Percentiles rank a stretch among this genome's conserved stretches.
Conservation (phyloP, 2,329 filamentous ascomycete species). For the Didymella keratinophila region DNA sequence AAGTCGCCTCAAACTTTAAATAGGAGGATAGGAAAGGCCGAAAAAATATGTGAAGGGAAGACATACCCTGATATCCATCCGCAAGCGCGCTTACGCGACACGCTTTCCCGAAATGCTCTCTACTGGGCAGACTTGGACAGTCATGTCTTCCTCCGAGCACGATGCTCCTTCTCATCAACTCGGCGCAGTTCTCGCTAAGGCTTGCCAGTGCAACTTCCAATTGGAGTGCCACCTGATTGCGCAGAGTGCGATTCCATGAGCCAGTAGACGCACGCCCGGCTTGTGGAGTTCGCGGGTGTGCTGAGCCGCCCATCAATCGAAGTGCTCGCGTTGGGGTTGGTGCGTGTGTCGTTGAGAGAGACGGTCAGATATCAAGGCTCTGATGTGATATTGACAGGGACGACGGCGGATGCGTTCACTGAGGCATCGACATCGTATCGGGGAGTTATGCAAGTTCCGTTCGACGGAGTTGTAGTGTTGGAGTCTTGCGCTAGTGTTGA, state of each 20-base stretch:
- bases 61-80: background rate
- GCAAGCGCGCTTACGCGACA: background rate
- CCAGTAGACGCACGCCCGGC: background rate
- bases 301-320: background rate
- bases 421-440: background rate
- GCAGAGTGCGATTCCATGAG: background rate
- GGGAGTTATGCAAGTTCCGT: background rate
- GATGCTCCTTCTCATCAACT: background rate
- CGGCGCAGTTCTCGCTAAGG: background rate
- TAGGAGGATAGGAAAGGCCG: background rate
- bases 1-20: background rate
- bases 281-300: background rate
- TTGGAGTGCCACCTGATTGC: background rate
- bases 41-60: background rate
- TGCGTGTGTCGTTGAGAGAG: slow-evolving; percentile 6
- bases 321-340: background rate
- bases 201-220: background rate
- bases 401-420: slow-evolving; percentile 2
- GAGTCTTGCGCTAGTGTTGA: background rate
- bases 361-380: slow-evolving; percentile 6
- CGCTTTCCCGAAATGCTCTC: background rate
- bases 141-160: background rate
- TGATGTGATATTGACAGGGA: background rate
- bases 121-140: background rate
- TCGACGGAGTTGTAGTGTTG: background rate